These are phyloP conservation scores for Aspergillus chevalieri DNA, from an alignment of 2,329 filamentous ascomycete genomes.

Conservation along the genomic window DNA sequence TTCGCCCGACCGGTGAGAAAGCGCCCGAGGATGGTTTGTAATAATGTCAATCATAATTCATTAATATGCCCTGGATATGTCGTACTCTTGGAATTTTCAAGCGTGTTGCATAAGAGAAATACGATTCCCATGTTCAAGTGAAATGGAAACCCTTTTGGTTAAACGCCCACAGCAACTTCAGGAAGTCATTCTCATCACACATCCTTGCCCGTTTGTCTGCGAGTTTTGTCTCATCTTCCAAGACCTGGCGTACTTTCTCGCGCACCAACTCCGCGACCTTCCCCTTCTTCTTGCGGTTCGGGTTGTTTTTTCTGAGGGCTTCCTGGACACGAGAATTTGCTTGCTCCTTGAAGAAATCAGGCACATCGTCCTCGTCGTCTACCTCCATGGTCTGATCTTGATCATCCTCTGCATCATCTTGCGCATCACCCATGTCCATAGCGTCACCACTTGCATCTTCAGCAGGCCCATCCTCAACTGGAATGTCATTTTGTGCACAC, in stretches of 20 bases:
- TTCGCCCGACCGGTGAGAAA: conserved; percentile 42
- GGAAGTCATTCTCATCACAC: conserved; percentile 88
- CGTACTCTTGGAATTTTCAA: conserved; percentile 3
- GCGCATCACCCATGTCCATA: conserved; percentile 30
- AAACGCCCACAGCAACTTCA: conserved; percentile 74
- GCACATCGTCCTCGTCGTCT: conserved; percentile 60
- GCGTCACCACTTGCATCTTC: conserved; percentile 27
- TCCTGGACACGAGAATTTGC: conserved; percentile 28
- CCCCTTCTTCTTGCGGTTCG: conserved; percentile 65
- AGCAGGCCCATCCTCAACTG: conserved; percentile 61
- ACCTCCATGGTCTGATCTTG: conserved; percentile 48
- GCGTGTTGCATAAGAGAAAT: conserved; percentile 2
- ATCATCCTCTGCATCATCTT: conserved; percentile 39
- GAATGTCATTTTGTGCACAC: conserved; percentile 79
- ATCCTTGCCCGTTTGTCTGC: conserved; percentile 75
- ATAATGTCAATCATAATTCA: conserved; percentile 30
- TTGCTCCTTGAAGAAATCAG: conserved; percentile 73
- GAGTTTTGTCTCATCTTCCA: conserved; percentile 73
- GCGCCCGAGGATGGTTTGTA: conserved; percentile 29
- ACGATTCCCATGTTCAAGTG: conserved; percentile 43
- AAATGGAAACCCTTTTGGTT: conserved; percentile 94
- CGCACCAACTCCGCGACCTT: conserved; percentile 76
- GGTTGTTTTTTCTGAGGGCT: conserved; percentile 40
- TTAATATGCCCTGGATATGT: conserved; percentile 12
- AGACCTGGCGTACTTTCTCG: conserved; percentile 76